Evolutionary conservation across 495 filamentous ascomycete species (phyloP).

Genomic region (Alectoria sarmentosa): DNA sequence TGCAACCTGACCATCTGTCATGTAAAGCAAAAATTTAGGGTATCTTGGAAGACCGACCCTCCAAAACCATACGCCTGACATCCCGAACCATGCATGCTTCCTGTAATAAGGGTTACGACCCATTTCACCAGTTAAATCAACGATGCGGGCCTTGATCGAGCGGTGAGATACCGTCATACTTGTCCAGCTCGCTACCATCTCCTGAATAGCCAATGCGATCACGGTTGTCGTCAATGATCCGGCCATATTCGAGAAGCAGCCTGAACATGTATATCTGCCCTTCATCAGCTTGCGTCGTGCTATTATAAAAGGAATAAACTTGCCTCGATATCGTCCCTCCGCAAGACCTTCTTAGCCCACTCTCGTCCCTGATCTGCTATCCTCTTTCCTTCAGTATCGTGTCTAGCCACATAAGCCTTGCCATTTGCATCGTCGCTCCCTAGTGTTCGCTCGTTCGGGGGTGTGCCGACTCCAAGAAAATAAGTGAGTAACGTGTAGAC

Average conservation of each 20-base stretch:
- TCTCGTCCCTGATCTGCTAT: conserved; percentile 56
- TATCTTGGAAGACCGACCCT: conserved; percentile 8
- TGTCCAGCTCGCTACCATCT: conserved; percentile 34
- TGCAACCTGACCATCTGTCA: neutral
- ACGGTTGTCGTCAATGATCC: conserved; percentile 57
- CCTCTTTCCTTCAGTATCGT: conserved; percentile 52
- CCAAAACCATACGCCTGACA: conserved; percentile 2
- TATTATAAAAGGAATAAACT: conserved; percentile 17
- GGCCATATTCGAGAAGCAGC: conserved; percentile 63
- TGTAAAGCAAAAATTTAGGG: neutral
- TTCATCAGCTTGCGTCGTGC: neutral
- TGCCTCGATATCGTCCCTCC: conserved; percentile 61
- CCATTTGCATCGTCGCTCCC: conserved; percentile 23
- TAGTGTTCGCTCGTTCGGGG: conserved; percentile 32
- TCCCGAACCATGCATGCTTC: conserved; percentile 8
- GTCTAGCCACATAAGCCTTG: conserved; percentile 32
- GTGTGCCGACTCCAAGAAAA: conserved; percentile 51
- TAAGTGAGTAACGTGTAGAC: conserved; percentile 73
- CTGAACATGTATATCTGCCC: conserved; percentile 54
- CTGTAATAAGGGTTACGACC: neutral
- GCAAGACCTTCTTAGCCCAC: conserved; percentile 63
- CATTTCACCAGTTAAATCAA: conserved; percentile 14
- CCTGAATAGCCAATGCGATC: conserved; percentile 61
- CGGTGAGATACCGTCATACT: conserved; percentile 26
- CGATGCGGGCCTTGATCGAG: conserved; percentile 21